phyloP scores from a whole-genome alignment of 495 filamentous ascomycete genomes.

The Aspergillus cristatus region DNA sequence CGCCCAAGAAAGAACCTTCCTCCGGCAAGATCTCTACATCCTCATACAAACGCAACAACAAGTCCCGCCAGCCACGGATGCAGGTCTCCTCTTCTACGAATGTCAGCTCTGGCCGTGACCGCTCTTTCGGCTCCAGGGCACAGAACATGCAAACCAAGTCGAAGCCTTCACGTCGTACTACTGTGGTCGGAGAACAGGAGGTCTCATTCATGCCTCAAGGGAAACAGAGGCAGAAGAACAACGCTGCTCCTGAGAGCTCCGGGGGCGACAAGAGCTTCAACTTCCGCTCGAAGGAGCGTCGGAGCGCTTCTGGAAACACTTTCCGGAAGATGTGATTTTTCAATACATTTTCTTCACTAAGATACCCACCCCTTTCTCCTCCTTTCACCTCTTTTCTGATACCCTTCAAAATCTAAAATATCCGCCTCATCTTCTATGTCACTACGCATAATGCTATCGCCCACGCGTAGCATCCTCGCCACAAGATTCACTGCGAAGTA shows the following conservation, averaged over 20 bases:
- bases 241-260: constrained; percentile 21
- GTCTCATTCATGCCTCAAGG: constrained; percentile 70
- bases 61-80: constrained; percentile 45
- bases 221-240: constrained; percentile 38
- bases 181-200: constrained; percentile 73
- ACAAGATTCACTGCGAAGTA: too few relatives aligned
- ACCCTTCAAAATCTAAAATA: too few relatives aligned
- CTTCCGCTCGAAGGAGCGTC: constrained; percentile 35
- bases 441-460: too few relatives aligned
- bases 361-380: too few relatives aligned
- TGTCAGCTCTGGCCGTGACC: constrained; percentile 35
- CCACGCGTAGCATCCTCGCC: too few relatives aligned
- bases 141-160: constrained; percentile 41
- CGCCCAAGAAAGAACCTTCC: constrained; percentile 24
- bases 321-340: constrained; percentile 41
- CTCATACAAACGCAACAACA: constrained; percentile 33
- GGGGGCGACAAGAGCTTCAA: constrained; percentile 9
- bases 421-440: too few relatives aligned
- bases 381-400: too few relatives aligned
- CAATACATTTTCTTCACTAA: too few relatives aligned
- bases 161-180: constrained; percentile 36
- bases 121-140: constrained; percentile 63
- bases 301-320: constrained; percentile 44
- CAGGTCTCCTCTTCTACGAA: constrained; percentile 45
- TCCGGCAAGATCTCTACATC: constrained; percentile 53